These are phyloP conservation scores for Inga leiocalycina DNA, from an alignment of 306 rosid genomes.

Conservation along the genomic window DNA sequence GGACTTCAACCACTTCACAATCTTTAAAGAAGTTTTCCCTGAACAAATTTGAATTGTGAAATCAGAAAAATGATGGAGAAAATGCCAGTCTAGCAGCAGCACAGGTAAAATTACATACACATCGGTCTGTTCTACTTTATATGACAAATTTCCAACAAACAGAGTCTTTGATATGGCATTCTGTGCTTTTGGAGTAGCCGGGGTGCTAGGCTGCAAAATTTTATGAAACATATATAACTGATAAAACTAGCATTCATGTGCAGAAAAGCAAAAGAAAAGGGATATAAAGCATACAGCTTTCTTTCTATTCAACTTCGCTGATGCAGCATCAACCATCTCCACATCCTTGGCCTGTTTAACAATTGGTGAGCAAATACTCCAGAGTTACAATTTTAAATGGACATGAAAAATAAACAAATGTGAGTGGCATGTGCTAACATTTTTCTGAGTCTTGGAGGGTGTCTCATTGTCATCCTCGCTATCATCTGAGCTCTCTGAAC, in stretches of 20 bases:
- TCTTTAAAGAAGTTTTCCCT: conserved; percentile 76
- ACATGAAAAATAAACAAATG: background rate
- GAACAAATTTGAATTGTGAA: conserved; percentile 10
- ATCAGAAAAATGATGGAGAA: background rate
- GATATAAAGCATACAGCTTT: conserved; percentile 44
- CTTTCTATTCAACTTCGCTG: conserved; percentile 41
- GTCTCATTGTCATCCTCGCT: conserved; percentile 49
- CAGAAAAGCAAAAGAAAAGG: background rate
- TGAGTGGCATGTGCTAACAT: conserved; percentile 26
- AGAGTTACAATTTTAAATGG: background rate
- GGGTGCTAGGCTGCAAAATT: conserved; percentile 68
- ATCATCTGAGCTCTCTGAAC: conserved; percentile 43
- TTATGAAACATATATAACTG: background rate
- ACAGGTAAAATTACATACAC: conserved; percentile 51
- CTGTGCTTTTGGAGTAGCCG: conserved; percentile 49
- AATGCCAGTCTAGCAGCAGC: background rate
- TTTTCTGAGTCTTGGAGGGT: conserved; percentile 51
- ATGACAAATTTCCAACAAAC: conserved; percentile 76
- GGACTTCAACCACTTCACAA: conserved; percentile 70
- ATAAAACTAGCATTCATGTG: background rate
- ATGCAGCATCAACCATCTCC: conserved; percentile 68
- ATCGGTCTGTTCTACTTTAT: conserved; percentile 47
- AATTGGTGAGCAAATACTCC: background rate
- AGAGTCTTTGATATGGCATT: conserved; percentile 53
- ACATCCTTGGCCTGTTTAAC: conserved; percentile 57